Base-by-base conservation (phyloP, 768 basidiomycete species). In the Galerina sulciceps region DNA sequence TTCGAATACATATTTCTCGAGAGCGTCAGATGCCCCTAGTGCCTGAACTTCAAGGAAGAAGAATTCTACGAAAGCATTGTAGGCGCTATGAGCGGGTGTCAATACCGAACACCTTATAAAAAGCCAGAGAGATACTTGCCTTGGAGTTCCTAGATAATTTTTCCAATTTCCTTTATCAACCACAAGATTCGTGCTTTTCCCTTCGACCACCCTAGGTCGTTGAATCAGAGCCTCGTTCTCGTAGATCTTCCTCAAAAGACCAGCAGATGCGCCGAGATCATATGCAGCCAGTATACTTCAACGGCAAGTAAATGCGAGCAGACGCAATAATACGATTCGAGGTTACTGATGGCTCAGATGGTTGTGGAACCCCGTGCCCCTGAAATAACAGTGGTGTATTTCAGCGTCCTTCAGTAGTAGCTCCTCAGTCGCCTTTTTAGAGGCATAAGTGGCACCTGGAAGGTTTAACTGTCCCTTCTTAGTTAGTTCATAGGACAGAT, bases 271-370 rank as follows among this genome's bases (percentile, higher is more conserved):
- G 3, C 84, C 85, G 2, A 86, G 64, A 69, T 86, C 84, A 58
- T 85, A 86, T 2, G 83, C 81, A 0, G 83, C 83, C 2, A 86
- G 69, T 9, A 86, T 53, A 60, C 85, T 87, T 23, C n/a, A 34
- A 31, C 18, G 23, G 26, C 41, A 10, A 35, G 3, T 48, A 3
- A 22, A 15, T n/a, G 26, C 20, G 41, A 31, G 26, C 2, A 31
- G 26, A 31, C 15, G 35, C 53, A 42, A 15, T 38, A 50, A 42
- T 9, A 18, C n/a, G n/a, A 13, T 8, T 17, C 49, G 46, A 37
- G 18, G 34, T 48, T 17, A 86, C 85, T 86, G 85, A 63, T 87
- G 85, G 61, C 79, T 80, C 13, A 84, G 67, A 67, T 87, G 86
- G 65, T 86, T 86, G 63, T 87, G 85, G 26, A 86, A 74, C 2